phyloP scores from a whole-genome alignment of 208 protist genomes.

The Leishmania mexicana region DNA sequence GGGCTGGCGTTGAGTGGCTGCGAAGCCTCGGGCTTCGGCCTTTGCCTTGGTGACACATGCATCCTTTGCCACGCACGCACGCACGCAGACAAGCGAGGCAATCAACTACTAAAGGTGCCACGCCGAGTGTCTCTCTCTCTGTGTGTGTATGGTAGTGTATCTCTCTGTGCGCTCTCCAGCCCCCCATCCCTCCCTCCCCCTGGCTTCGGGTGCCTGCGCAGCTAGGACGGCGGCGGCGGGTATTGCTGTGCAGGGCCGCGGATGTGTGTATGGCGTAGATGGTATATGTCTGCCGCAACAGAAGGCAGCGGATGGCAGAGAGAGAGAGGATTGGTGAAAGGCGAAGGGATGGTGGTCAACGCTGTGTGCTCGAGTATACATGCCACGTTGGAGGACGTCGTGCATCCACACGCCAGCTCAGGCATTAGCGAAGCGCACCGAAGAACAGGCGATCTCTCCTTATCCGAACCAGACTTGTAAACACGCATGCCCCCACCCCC shows the following conservation, averaged over 20 bases:
- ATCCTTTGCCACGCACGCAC: neutral
- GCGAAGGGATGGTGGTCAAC: neutral
- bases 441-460: neutral
- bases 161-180: neutral
- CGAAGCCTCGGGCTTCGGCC: neutral
- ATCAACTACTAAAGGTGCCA: neutral
- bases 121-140: neutral
- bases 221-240: neutral
- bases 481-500: neutral
- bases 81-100: neutral
- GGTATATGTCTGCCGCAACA: neutral
- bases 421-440: neutral
- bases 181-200: neutral
- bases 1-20: neutral
- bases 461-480: neutral
- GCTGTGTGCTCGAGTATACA: neutral
- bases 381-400: neutral
- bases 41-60: neutral
- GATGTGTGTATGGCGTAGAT: neutral
- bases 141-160: neutral
- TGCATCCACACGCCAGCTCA: neutral
- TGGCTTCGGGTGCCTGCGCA: neutral
- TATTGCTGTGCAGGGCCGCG: neutral
- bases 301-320: neutral
- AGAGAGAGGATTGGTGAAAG: neutral